Conservation (phyloP, 495 filamentous ascomycete genomes). For the Pseudomonodictys pantanalensis region DNA sequence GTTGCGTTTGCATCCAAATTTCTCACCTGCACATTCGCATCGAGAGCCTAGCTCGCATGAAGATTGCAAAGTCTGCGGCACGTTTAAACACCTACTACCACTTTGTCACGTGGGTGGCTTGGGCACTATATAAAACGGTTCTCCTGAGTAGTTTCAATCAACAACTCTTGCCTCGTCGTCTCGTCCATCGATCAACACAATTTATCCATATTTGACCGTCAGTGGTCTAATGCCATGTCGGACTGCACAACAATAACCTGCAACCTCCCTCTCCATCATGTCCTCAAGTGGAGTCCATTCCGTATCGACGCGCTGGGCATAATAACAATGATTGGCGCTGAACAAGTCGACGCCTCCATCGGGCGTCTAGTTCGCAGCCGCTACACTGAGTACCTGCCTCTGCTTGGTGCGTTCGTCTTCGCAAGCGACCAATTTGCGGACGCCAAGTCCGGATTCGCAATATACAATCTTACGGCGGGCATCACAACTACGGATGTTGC, state of each 20-base stretch:
- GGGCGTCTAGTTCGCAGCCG: background rate
- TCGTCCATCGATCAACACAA: no score
- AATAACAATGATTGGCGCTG: no score
- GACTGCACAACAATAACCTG: background rate
- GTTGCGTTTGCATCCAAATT: no score
- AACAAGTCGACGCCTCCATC: no score
- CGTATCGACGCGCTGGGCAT: background rate
- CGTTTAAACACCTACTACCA: no score
- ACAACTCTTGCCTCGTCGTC: no score
- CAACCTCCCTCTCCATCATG: background rate
- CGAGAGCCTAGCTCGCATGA: no score
- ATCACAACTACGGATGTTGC: background rate
- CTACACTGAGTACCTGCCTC: background rate
- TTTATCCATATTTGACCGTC: background rate
- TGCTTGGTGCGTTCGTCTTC: background rate
- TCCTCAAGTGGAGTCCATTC: background rate
- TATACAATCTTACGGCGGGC: background rate
- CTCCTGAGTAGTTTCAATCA: no score
- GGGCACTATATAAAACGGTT: no score
- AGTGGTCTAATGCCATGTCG: background rate
- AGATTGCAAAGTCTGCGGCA: no score
- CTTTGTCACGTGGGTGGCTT: no score
- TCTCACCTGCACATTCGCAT: no score
- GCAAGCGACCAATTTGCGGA: background rate
- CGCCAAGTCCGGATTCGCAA: background rate